Percentiles rank a stretch among this genome's conserved stretches.
phyloP scores from a whole-genome alignment of 352 stramenopile species.

The Pythium myriotylum region DNA sequence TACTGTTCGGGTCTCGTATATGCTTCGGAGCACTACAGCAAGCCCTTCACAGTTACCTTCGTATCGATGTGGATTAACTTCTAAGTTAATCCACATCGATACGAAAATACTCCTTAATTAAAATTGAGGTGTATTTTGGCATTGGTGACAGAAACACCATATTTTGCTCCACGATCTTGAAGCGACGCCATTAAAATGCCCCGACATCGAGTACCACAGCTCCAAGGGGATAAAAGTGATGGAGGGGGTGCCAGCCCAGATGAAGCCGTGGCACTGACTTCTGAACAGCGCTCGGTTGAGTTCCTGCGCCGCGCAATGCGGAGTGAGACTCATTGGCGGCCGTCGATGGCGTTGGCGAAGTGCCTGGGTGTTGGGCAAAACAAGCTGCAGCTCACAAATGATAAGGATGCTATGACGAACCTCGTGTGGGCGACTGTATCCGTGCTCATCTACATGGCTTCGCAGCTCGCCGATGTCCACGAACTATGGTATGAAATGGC shows the following conservation, averaged over 20 bases:
- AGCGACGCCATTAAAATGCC: constrained; percentile 1
- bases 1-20: too few species aligned
- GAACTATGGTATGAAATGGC: constrained; percentile 54
- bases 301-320: constrained; percentile 35
- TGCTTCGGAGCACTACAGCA: too few species aligned
- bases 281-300: constrained; percentile 36
- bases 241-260: neutral
- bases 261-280: constrained; percentile 11
- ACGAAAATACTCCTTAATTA: too few species aligned
- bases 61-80: too few species aligned
- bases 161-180: constrained; percentile 5
- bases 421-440: constrained; percentile 55
- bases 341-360: constrained; percentile 47
- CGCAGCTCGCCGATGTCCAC: constrained; percentile 46
- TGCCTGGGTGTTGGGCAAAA: constrained; percentile 41
- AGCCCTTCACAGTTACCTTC: too few species aligned
- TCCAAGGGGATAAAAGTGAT: neutral
- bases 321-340: constrained; percentile 38
- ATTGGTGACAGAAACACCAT: neutral
- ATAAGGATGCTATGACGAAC: constrained; percentile 54
- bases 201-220: neutral
- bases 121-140: neutral
- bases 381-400: constrained; percentile 37
- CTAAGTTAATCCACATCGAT: too few species aligned
- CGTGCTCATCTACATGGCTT: constrained; percentile 47